Conservation (phyloP, 2,329 filamentous ascomycete genomes). For the Aspergillus aculeatinus region DNA sequence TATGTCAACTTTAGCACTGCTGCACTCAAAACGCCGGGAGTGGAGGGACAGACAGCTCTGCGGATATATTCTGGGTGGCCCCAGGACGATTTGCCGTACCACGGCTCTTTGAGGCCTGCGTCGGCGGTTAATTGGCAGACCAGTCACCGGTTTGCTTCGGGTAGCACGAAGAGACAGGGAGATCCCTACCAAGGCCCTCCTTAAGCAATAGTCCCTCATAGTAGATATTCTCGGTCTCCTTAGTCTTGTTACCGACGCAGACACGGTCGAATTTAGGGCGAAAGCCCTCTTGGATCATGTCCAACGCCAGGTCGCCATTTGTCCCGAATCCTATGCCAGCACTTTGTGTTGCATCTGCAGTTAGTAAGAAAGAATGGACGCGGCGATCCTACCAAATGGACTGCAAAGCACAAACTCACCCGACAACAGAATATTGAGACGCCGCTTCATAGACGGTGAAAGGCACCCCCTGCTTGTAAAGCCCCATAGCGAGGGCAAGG, state of each 20-base stretch:
- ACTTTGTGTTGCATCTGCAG: too few relatives aligned
- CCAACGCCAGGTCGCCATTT: slow-evolving; percentile 11
- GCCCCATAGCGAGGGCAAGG: slow-evolving; percentile 11
- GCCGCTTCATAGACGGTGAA: slow-evolving; percentile 18
- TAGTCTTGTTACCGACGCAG: slow-evolving; percentile 13
- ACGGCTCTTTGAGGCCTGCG: slow-evolving; percentile 9
- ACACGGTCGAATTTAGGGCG: slow-evolving; percentile 11
- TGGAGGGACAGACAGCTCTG: slow-evolving; percentile 13
- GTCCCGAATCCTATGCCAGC: slow-evolving; percentile 14
- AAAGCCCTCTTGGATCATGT: slow-evolving; percentile 11
- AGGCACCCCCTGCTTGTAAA: slow-evolving; percentile 14
- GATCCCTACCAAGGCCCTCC: slow-evolving; percentile 7
- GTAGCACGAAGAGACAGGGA: not conserved
- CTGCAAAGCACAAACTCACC: too few relatives aligned
- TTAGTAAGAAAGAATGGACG: too few relatives aligned
- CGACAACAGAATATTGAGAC: slow-evolving; percentile 15
- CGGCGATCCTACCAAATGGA: too few relatives aligned
- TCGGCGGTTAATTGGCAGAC: not conserved
- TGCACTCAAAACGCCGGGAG: not conserved
- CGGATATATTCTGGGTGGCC: slow-evolving; percentile 16
- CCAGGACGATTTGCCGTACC: slow-evolving; percentile 15
- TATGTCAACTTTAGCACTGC: not conserved
- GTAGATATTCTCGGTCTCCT: slow-evolving; percentile 8
- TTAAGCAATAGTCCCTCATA: slow-evolving; percentile 13
- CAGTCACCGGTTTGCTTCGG: too few relatives aligned